phyloP scores from a whole-genome alignment of 305 asterid genomes.

The Fraxinus xanthoxyloides region DNA sequence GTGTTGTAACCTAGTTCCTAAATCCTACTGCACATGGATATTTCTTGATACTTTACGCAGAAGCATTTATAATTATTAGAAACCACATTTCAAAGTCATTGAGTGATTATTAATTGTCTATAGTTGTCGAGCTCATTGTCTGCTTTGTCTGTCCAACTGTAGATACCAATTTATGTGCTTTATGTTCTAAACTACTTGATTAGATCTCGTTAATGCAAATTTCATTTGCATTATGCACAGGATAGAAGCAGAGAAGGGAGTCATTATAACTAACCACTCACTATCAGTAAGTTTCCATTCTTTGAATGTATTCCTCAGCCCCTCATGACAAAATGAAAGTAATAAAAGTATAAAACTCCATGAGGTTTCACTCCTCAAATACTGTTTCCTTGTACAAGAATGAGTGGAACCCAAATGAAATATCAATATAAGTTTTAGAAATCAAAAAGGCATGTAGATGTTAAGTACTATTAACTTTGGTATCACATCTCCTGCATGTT shows the following conservation, averaged over 20 bases:
- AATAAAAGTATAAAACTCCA: background rate
- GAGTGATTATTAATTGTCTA: background rate
- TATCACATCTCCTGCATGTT: background rate
- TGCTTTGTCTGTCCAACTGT: constrained; percentile 7
- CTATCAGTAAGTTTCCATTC: constrained; percentile 55
- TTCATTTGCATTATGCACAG: constrained; percentile 47
- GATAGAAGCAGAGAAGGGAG: constrained; percentile 96
- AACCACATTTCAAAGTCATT: background rate
- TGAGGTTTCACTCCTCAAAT: constrained; percentile 9
- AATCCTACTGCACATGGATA: background rate
- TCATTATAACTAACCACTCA: constrained; percentile 84
- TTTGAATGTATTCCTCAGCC: constrained; percentile 18
- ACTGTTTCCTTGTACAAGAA: background rate
- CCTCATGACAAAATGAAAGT: background rate
- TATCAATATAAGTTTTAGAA: background rate
- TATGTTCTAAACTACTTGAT: constrained; percentile 7
- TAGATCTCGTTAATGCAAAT: constrained; percentile 10
- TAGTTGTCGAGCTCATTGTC: constrained; percentile 11
- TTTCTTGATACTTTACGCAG: constrained; percentile 6
- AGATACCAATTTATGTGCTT: background rate
- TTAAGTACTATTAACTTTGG: constrained; percentile 6
- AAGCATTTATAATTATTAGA: background rate
- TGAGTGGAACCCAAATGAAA: constrained; percentile 2
- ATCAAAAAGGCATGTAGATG: constrained; percentile 5
- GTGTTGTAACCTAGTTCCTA: background rate